phyloP scores from a whole-genome alignment of 257 asterid species.

The Gynochthodes officinalis region DNA sequence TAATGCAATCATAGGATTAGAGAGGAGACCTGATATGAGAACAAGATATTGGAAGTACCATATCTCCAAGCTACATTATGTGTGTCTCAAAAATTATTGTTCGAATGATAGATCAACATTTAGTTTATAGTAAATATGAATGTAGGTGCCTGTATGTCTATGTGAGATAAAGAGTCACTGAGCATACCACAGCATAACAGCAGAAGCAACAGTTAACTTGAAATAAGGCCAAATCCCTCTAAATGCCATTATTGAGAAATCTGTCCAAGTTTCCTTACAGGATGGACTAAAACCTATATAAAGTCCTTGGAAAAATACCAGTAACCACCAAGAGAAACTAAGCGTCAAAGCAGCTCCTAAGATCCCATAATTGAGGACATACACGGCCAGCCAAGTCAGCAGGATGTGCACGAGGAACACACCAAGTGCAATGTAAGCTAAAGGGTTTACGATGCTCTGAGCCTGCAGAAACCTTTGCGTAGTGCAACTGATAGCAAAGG shows the following conservation, averaged over 20 bases:
- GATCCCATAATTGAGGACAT: slow-evolving; percentile 23
- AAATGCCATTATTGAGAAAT: slow-evolving; percentile 25
- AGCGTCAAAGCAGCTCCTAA: slow-evolving; percentile 28
- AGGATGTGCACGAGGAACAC: slow-evolving; percentile 27
- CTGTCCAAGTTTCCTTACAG: slow-evolving; percentile 34
- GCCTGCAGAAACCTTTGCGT: slow-evolving; percentile 36
- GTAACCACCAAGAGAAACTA: slow-evolving; percentile 33
- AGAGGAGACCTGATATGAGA: slow-evolving; percentile 31
- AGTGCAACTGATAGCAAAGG: slow-evolving; percentile 34
- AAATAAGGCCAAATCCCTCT: slow-evolving; percentile 31
- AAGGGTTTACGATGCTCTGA: slow-evolving; percentile 34
- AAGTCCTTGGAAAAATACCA: slow-evolving; percentile 26
- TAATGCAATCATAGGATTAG: slow-evolving; percentile 28
- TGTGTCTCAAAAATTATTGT: too few species aligned
- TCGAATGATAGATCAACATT: too few species aligned
- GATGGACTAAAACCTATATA: slow-evolving; percentile 24
- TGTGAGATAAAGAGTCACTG: too few species aligned
- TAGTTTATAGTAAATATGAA: too few species aligned
- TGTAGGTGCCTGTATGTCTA: too few species aligned
- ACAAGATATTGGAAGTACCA: slow-evolving; percentile 39
- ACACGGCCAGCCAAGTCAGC: slow-evolving; percentile 29
- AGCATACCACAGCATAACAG: slow-evolving; percentile 36
- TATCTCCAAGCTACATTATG: slow-evolving; percentile 37
- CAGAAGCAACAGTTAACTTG: slow-evolving; percentile 32
- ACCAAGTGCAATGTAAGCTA: slow-evolving; percentile 27